These are phyloP conservation scores for Conticribra guillardii DNA, from an alignment of 108 stramenopile genomes.

Conservation along the genomic window DNA sequence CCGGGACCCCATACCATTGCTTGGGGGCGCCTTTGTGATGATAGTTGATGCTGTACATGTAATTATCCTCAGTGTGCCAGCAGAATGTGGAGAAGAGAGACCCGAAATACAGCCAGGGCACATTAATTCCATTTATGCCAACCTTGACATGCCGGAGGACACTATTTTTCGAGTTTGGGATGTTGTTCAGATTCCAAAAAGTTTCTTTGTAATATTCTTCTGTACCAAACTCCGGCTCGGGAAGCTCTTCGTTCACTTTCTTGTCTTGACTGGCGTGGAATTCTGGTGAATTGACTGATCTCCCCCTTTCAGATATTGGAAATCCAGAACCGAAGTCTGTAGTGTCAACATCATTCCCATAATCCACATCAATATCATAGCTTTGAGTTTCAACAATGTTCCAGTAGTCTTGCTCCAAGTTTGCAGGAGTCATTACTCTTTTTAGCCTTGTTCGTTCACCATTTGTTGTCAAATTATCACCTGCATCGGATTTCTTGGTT, in stretches of 20 bases:
- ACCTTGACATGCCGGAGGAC: conserved; percentile 91
- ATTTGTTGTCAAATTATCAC: neutral
- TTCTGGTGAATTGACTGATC: conserved; percentile 61
- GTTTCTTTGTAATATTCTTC: conserved; percentile 88
- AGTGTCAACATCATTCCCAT: conserved; percentile 96
- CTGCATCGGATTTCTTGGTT: conserved; percentile 1
- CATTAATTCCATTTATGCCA: conserved; percentile 95
- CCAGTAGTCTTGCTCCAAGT: conserved; percentile 96
- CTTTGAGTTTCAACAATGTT: conserved; percentile 85
- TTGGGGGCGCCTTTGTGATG: conserved; percentile 96
- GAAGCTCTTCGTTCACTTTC: conserved; percentile 49
- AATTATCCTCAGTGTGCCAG: conserved; percentile 99
- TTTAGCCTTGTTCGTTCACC: conserved; percentile 11
- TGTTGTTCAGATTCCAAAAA: conserved; percentile 99
- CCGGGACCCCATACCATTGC: conserved; percentile 97
- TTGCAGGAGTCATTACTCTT: conserved; percentile 58
- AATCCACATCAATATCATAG: conserved; percentile 86
- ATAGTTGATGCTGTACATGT: conserved; percentile 98
- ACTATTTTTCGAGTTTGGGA: conserved; percentile 86
- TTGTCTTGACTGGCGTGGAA: conserved; percentile 25
- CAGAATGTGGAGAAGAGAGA: conserved; percentile 97
- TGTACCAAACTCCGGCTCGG: conserved; percentile 83
- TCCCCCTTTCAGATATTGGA: conserved; percentile 78
- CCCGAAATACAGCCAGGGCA: conserved; percentile 97
- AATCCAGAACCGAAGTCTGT: conserved; percentile 90